Evolutionary conservation across 305 asterid species (phyloP), one percentile per base, ranked within the genome.

Genomic region (Coffea humblotiana): DNA sequence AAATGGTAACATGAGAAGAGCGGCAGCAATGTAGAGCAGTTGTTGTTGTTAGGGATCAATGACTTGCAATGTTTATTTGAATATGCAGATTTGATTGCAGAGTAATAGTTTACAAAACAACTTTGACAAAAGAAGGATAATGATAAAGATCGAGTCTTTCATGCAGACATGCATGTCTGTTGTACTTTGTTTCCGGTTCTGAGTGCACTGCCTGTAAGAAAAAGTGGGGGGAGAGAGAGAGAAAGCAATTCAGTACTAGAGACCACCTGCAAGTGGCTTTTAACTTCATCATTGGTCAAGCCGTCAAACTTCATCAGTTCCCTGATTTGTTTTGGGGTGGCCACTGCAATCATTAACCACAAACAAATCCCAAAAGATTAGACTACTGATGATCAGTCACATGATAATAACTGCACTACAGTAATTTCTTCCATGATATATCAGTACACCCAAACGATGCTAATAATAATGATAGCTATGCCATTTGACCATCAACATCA

Each of bases 241-340:
- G 64, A 16, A 19, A 3, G 19, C 18, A 5, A 45, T 8, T 45
- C 8, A 8, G 2, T 21, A 29, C 66, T 11, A 27, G 12, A 58
- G 35, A 23, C 43, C 35, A 76, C 99, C 98, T 95, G 99, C 76
- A 95, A 84, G 82, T 95, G 99, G 89, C 98, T 95, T 95, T 95
- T 95, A 85, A 95, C 99, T 90, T 95, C 99, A 89, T 95, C 99
- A 91, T 95, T 95, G 86, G 99, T 93, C 87, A 95, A 84, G 77
- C 98, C 98, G 77, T 95, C 98, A 48, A 95, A 97, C 89, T 95
- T 93, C 99, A 95, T 95, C 79, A 95, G 88, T 61, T 95, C 99
- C 85, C 97, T 87, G 77, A 94, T 94, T 84, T 94, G 97, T 79
- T 94, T 94, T 64, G 99, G 99, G 63, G 98, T 94, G 65, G 98